Percentiles rank a stretch among this genome's conserved stretches.
Conservation (phyloP, 2,329 filamentous ascomycete genomes). For the Phialophora expanda region DNA sequence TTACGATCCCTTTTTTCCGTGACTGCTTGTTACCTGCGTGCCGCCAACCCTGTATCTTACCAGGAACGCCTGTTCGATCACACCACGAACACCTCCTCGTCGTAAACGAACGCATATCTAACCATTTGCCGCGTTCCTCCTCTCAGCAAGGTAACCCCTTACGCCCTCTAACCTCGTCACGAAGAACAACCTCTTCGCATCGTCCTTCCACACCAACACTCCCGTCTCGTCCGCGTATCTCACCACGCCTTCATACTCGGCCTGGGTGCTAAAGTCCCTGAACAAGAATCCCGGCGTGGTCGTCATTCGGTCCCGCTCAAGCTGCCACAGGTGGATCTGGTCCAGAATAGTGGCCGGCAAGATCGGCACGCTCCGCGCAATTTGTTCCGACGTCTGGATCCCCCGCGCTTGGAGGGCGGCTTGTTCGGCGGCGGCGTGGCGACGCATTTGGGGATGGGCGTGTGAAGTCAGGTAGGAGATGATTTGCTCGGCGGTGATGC, state of each 20-base stretch:
- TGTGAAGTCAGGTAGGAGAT: constrained; percentile 90
- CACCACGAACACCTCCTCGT: background rate
- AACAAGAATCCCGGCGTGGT: constrained; percentile 84
- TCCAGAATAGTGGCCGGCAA: constrained; percentile 95
- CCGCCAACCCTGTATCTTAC: background rate
- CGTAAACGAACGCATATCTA: background rate
- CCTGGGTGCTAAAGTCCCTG: constrained; percentile 79
- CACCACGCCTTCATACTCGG: constrained; percentile 61
- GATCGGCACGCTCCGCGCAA: constrained; percentile 59
- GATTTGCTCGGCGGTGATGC: constrained; percentile 94
- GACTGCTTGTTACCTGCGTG: too few species aligned
- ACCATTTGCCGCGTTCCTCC: constrained; percentile 44
- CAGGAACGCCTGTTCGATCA: background rate
- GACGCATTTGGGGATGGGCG: constrained; percentile 91
- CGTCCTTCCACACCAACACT: constrained; percentile 84
- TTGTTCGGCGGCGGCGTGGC: constrained; percentile 54
- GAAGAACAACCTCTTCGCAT: constrained; percentile 83
- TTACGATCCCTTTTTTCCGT: background rate
- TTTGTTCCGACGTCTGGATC: constrained; percentile 37
- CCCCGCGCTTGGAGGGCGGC: constrained; percentile 42
- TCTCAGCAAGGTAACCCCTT: constrained; percentile 74
- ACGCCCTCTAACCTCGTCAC: constrained; percentile 91
- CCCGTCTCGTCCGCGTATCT: constrained; percentile 85
- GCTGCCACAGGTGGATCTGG: constrained; percentile 96
- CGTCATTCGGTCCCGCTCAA: constrained; percentile 94